Evolutionary conservation across 495 filamentous ascomycete species (phyloP).

Genomic region (Mytilinidion resinicola): DNA sequence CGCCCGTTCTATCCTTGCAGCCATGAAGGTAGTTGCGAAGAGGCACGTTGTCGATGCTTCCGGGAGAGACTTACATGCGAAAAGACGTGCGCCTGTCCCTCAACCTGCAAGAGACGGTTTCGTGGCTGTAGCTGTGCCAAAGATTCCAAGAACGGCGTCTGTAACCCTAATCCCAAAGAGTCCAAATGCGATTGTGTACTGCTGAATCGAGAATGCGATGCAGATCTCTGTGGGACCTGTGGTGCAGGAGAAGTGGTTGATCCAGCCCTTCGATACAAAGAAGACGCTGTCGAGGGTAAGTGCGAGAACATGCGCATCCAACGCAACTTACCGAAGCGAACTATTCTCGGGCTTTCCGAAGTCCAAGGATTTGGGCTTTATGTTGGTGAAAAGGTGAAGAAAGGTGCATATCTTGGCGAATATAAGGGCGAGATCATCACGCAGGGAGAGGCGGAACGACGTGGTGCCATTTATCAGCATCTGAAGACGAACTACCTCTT

Average conservation of each 20-base stretch:
- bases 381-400: conserved; percentile 52
- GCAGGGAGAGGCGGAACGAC: conserved; percentile 55
- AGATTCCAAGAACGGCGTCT: conserved; percentile 41
- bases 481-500: conserved; percentile 60
- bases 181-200: conserved; percentile 51
- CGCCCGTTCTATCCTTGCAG: conserved; percentile 37
- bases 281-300: conserved; percentile 42
- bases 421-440: conserved; percentile 68
- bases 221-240: conserved; percentile 59
- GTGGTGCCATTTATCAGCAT: conserved; percentile 58
- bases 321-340: conserved; percentile 50
- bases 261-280: conserved; percentile 51
- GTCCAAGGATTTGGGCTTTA: conserved; percentile 62
- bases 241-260: conserved; percentile 57
- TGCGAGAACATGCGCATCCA: conserved; percentile 62
- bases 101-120: conserved; percentile 56
- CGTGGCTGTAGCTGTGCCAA: conserved; percentile 59
- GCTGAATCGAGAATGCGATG: conserved; percentile 65
- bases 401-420: conserved; percentile 60
- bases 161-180: conserved; percentile 36
- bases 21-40: conserved; percentile 38
- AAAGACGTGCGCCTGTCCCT: conserved; percentile 56
- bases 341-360: conserved; percentile 56
- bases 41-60: conserved; percentile 49
- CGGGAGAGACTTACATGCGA: conserved; percentile 55